These are phyloP conservation scores for Filosporella fistucella DNA, from an alignment of 495 filamentous ascomycete species.

Conservation along the genomic window DNA sequence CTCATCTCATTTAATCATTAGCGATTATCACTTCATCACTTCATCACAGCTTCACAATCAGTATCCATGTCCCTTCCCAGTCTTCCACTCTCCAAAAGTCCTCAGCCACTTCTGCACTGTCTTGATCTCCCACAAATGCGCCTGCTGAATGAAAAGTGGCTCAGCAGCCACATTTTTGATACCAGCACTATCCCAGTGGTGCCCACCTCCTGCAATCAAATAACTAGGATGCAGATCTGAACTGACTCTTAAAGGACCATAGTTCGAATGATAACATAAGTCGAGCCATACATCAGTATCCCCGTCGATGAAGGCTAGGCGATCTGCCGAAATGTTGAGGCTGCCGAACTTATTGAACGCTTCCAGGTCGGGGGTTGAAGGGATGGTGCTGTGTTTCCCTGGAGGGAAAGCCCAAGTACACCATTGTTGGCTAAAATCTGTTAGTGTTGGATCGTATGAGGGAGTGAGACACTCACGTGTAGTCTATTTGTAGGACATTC, in stretches of 20 bases:
- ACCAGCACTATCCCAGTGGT: constrained; percentile 46
- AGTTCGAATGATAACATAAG: constrained; percentile 39
- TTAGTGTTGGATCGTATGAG: background rate
- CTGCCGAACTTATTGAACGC: constrained; percentile 38
- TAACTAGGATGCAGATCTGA: constrained; percentile 36
- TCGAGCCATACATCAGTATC: constrained; percentile 40
- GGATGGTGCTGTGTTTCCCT: constrained; percentile 38
- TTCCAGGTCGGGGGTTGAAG: constrained; percentile 31
- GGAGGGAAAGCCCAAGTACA: constrained; percentile 43
- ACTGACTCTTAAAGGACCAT: constrained; percentile 26
- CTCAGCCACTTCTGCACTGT: constrained; percentile 34
- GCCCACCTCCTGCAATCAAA: constrained; percentile 39
- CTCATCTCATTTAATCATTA: no score
- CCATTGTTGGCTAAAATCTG: constrained; percentile 32
- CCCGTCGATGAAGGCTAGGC: constrained; percentile 45
- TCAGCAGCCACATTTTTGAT: constrained; percentile 39
- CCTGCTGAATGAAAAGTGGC: constrained; percentile 44
- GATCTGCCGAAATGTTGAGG: constrained; percentile 35
- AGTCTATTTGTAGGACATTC: constrained; percentile 36
- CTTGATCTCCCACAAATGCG: constrained; percentile 44
- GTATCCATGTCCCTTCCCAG: background rate
- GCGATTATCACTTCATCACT: no score
- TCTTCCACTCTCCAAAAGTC: constrained; percentile 17
- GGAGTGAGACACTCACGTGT: constrained; percentile 30
- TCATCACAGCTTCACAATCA: no score